phyloP scores from a whole-genome alignment of 495 filamentous ascomycete genomes.

The Neurospora hispaniola region DNA sequence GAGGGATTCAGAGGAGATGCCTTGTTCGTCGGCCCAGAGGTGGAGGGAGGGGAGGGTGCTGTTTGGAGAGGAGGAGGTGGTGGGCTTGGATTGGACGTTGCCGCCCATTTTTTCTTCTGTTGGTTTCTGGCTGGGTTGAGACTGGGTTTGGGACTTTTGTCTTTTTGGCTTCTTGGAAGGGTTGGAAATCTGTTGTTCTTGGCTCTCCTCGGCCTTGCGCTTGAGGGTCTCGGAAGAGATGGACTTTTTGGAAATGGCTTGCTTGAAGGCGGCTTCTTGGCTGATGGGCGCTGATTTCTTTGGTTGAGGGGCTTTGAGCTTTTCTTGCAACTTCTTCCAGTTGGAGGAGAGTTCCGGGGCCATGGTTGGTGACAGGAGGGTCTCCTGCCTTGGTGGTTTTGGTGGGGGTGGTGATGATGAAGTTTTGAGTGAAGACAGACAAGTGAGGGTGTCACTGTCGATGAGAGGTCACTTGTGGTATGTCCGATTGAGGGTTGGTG shows the following conservation, averaged over 20 bases:
- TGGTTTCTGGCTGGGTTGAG: no score
- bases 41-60: slow-evolving; percentile 30
- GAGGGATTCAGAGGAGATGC: slow-evolving; percentile 49
- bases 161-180: no score
- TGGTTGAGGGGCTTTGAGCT: slow-evolving; percentile 42
- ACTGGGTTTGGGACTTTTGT: no score
- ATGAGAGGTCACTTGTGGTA: not conserved
- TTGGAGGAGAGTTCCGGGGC: slow-evolving; percentile 45
- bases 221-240: slow-evolving; percentile 13
- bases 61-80: slow-evolving; percentile 1
- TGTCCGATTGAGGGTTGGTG: not conserved
- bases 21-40: slow-evolving; percentile 44
- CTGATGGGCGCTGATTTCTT: slow-evolving; percentile 21
- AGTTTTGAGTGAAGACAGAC: not conserved
- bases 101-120: slow-evolving; percentile 17
- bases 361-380: slow-evolving; percentile 15
- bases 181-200: no score
- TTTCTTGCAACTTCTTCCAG: slow-evolving; percentile 66
- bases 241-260: slow-evolving; percentile 24
- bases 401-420: not conserved
- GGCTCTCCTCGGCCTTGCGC: not conserved
- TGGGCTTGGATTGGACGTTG: slow-evolving; percentile 23
- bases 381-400: not conserved
- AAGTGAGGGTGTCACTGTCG: not conserved
- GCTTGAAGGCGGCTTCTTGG: slow-evolving; percentile 2